phyloP scores from a whole-genome alignment of 1,284 basidiomycete species.

The Tetrapyrgos nigripes region DNA sequence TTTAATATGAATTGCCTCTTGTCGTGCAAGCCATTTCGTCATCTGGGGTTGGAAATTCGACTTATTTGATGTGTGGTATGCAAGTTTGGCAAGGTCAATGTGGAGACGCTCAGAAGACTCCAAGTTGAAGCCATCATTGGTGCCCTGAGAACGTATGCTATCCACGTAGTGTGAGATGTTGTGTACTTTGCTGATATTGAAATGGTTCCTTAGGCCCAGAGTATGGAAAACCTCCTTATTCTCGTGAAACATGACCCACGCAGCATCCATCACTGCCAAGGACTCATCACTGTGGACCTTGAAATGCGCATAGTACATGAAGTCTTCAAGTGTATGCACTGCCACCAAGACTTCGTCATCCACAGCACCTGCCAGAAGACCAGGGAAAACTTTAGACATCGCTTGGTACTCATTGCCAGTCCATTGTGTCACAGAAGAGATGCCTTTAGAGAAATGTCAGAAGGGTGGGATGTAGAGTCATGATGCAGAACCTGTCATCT shows the following conservation, averaged over 20 bases:
- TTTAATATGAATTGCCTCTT: constrained; percentile 13
- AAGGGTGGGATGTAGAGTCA: constrained; percentile 27
- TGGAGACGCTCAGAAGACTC: constrained; percentile 27
- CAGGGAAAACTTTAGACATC: constrained; percentile 22
- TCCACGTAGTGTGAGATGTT: constrained; percentile 18
- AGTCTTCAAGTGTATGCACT: constrained; percentile 21
- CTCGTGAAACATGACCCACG: constrained; percentile 22
- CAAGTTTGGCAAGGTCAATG: constrained; percentile 35
- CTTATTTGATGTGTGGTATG: constrained; percentile 30
- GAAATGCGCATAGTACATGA: constrained; percentile 28
- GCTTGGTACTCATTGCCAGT: constrained; percentile 23
- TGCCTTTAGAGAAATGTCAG: constrained; percentile 29
- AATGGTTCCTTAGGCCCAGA: constrained; percentile 10
- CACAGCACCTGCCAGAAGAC: constrained; percentile 14
- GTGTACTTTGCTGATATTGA: constrained; percentile 30
- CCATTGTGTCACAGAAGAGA: constrained; percentile 19
- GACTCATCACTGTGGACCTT: constrained; percentile 18
- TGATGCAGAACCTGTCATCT: constrained; percentile 26
- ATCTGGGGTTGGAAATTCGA: constrained; percentile 38
- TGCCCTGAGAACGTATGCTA: constrained; percentile 14
- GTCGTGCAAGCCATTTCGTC: constrained; percentile 37
- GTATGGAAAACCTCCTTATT: constrained; percentile 19
- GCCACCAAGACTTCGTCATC: constrained; percentile 9
- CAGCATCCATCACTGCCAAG: constrained; percentile 17
- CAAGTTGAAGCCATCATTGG: constrained; percentile 14